Conservation (phyloP, 23 red algal species). For the Agarophyton chilense region DNA sequence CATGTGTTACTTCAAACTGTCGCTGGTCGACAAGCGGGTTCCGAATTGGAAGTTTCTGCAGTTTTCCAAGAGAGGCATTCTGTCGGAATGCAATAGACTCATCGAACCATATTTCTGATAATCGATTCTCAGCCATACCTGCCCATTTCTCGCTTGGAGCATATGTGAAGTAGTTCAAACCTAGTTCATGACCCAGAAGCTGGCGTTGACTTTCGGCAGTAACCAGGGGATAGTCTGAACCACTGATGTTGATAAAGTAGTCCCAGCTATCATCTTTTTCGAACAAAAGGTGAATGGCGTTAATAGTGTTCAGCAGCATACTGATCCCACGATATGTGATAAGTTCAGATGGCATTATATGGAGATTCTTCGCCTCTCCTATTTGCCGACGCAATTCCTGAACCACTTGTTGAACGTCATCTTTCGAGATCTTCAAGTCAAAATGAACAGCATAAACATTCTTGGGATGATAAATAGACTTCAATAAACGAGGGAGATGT, state of each 20-base stretch:
- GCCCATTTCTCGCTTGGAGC: constrained; percentile 50
- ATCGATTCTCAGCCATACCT: constrained; percentile 58
- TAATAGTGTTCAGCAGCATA: constrained; percentile 89
- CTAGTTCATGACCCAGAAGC: constrained; percentile 44
- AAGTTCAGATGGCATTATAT: constrained; percentile 81
- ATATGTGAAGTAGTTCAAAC: constrained; percentile 77
- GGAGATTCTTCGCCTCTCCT: constrained; percentile 43
- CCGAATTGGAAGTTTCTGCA: constrained; percentile 14
- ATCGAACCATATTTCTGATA: constrained; percentile 62
- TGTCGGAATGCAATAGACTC: constrained; percentile 50
- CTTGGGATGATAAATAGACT: constrained; percentile 40
- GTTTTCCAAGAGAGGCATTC: constrained; percentile 3
- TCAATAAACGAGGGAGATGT: constrained; percentile 54
- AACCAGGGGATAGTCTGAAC: constrained; percentile 82
- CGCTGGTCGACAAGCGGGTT: constrained; percentile 68
- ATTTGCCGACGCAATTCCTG: not conserved
- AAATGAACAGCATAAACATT: constrained; percentile 88
- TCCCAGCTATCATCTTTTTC: constrained; percentile 56
- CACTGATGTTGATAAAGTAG: constrained; percentile 89
- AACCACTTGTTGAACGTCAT: not conserved
- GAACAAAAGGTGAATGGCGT: constrained; percentile 71
- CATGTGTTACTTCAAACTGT: constrained; percentile 69
- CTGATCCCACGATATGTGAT: constrained; percentile 87
- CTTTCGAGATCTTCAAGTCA: constrained; percentile 68
- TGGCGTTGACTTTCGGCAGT: constrained; percentile 30